Percentiles rank a stretch among this genome's conserved stretches.
phyloP scores from a whole-genome alignment of 805 yeast species.

The Brettanomyces nanus region DNA sequence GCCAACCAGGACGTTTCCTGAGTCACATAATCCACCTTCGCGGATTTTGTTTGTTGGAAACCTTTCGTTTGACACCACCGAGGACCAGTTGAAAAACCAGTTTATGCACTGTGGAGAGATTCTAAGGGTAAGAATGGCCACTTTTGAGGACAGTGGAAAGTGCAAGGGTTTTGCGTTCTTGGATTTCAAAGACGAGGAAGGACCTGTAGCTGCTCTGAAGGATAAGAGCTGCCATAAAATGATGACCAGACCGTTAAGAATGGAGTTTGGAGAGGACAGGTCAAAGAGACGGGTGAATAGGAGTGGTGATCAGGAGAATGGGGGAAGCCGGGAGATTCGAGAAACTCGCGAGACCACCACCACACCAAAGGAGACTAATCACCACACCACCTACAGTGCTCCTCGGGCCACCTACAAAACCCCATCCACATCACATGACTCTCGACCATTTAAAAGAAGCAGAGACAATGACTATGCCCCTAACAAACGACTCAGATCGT shows the following conservation, averaged over 20 bases:
- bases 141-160: constrained; percentile 93
- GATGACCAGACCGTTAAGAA: constrained; percentile 66
- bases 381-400: constrained; percentile 1
- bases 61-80: constrained; percentile 83
- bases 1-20: constrained; percentile 44
- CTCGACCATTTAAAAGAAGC: not conserved
- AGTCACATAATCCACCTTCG: constrained; percentile 78
- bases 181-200: constrained; percentile 73
- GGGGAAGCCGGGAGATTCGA: constrained; percentile 9
- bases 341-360: not conserved
- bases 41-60: constrained; percentile 89
- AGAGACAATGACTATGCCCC: constrained; percentile 11
- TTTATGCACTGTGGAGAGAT: constrained; percentile 92
- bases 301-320: not conserved
- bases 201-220: constrained; percentile 75
- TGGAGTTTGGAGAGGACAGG: constrained; percentile 95
- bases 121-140: constrained; percentile 82
- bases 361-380: constrained; percentile 4
- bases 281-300: constrained; percentile 33
- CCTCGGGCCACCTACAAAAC: constrained; percentile 8
- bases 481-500: constrained; percentile 56
- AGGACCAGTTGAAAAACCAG: constrained; percentile 67
- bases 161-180: constrained; percentile 95
- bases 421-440: constrained; percentile 11
- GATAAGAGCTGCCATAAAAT: constrained; percentile 60